Evolutionary conservation across 345 rosid genomes (phyloP), one percentile per base, ranked within the genome.

Genomic region (Citrus maxima): DNA sequence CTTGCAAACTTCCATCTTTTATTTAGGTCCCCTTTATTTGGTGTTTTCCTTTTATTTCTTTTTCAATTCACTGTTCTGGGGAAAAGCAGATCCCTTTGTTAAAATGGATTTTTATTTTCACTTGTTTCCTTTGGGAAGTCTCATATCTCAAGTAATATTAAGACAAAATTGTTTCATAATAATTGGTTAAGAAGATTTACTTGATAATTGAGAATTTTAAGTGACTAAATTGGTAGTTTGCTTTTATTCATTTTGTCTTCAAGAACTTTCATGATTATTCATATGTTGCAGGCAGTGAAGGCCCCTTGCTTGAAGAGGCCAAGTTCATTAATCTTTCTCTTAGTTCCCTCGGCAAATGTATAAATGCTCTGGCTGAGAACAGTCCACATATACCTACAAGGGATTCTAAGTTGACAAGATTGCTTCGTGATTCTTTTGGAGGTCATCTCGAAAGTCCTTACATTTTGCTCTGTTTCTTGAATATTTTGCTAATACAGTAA

Each of bases 311-410:
- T 79, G 98, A 92, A 85, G 98, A 95, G 91, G 97, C 98, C 8
- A 95, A 92, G 80, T 95, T 92, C 83, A 95, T 95, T 78, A 95
- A 95, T 83, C 97, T 95, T 67, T 95, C 98, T 79, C 90, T 93
- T 38, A 88, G 95, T 76, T 93, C 98, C 18, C 95, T 95, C 14
- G 98, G 98, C 10, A 95, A 92, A 84, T 95, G 98, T 81, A 93
- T 95, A 85, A 95, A 95, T 86, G 98, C 98, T 67, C 82, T 95
- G 89, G 98, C 98, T 78, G 98, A 93, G 85, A 93, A 93, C 82
- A 85, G 93, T 83, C 82, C 93, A 28, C 98, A 95, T 83, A 93
- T 95, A 86, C 98, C 98, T 61, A 90, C 92, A 21, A 91, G 98
- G 88, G 98, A 95, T 77, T 95, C 98, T 55, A 95, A 92, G 84